Evolutionary conservation across 2,329 filamentous ascomycete species (phyloP).

Genomic region (Tolypocladium album): DNA sequence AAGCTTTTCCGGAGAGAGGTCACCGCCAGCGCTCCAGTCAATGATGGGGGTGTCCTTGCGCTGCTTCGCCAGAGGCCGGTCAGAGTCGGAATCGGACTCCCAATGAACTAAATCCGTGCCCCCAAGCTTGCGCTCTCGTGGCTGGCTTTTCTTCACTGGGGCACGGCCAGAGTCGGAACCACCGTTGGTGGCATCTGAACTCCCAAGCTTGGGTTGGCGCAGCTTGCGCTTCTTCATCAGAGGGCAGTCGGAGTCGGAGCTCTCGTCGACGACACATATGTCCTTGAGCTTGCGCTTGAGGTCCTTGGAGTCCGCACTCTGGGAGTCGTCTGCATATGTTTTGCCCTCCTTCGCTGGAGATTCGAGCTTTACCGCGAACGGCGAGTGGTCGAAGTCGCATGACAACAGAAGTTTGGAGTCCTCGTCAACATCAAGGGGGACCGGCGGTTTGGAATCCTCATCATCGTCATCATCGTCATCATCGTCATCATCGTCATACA

Average conservation of each 20-base stretch:
- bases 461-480: background rate
- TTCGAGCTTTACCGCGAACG: background rate
- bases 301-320: background rate
- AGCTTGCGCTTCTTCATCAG: background rate
- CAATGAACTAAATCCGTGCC: too few relatives aligned
- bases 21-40: background rate
- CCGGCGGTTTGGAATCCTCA: background rate
- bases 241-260: background rate
- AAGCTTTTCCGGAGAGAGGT: background rate
- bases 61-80: background rate
- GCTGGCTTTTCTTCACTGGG: background rate
- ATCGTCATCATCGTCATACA: background rate
- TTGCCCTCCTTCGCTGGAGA: too few relatives aligned
- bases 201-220: background rate
- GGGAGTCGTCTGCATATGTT: background rate
- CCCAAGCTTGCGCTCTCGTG: background rate
- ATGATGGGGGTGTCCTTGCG: background rate
- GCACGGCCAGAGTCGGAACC: background rate
- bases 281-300: background rate
- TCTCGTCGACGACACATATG: background rate
- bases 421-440: background rate
- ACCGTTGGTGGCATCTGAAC: background rate
- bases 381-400: background rate
- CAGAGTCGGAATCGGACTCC: background rate
- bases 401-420: background rate